Evolutionary conservation across 2,329 filamentous ascomycete species (phyloP), one percentile per base, ranked within the genome.

Genomic region (Phaeosphaeriaceae sp.): DNA sequence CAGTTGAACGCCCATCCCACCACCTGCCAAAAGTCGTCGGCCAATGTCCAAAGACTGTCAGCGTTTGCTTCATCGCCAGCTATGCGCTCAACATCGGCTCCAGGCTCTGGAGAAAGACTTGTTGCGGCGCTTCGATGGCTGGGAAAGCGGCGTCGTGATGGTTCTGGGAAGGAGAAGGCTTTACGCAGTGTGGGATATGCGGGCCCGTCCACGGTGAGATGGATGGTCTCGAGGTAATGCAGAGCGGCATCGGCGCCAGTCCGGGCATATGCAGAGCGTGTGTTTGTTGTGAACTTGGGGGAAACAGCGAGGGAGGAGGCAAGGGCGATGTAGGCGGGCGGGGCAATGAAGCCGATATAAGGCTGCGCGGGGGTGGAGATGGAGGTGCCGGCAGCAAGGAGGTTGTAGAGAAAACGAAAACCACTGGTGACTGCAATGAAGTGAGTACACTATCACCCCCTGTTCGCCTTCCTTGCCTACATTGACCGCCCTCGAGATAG

Each of bases 1-100:
- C 93, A 97, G 68, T 93, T 94, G 71, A 97, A 92, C 0, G 90
- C 88, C 94, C 94, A 97, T 3, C 93, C 94, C 0, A 94, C 82
- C 0, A 90, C 83, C 34, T 86, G 83, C 91, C 94, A 99, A 64
- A 97, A 95, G 67, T 96, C 90, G 52, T 89, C 86, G 1, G 88
- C 89, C n/a, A 84, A 82, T 13, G 76, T 77, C 84, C 89, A 96
- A 1, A 97, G 56, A 23, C 88, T 87, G 35, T 85, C 80, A 12
- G 81, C 77, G 42, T 83, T 82, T 1, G 87, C 86, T 8, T 76
- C 81, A 0, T 78, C 77, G 2, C 83, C 80, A 1, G 48, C 54
- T 21, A 70, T 56, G 12, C 54, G 59, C 37, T 70, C 63, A 33
- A 80, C 76, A 13, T 75, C 76, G 16, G 73, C 68, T 17, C 74